phyloP scores from a whole-genome alignment of 805 yeast species.

The Millerozyma miso region DNA sequence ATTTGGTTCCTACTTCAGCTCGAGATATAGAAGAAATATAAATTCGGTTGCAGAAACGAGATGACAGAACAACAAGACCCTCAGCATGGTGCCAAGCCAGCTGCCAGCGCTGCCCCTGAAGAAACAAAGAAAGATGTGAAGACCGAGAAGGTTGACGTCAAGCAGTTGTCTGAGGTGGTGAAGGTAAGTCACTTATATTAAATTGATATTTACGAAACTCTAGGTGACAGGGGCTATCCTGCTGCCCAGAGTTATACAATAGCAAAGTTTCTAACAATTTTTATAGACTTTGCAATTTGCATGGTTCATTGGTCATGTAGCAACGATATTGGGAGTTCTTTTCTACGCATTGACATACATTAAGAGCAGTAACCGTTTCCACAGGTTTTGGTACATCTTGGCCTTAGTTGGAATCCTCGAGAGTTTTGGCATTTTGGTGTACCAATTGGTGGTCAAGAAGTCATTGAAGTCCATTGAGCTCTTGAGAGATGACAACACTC shows the following conservation, averaged over 20 bases:
- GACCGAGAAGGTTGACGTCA: neutral
- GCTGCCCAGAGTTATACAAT: too few species aligned
- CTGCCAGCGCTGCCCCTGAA: conserved; percentile 3
- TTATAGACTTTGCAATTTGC: conserved; percentile 57
- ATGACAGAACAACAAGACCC: neutral
- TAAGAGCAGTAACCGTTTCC: conserved; percentile 19
- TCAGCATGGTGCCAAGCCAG: neutral
- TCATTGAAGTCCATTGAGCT: conserved; percentile 20
- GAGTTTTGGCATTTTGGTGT: conserved; percentile 73
- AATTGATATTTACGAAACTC: too few species aligned
- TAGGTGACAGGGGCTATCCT: too few species aligned
- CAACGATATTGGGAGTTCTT: conserved; percentile 28
- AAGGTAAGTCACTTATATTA: conserved; percentile 11
- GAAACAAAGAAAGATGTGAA: neutral
- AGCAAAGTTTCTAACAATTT: conserved; percentile 10
- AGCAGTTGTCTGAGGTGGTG: conserved; percentile 16
- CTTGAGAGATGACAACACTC: conserved; percentile 58
- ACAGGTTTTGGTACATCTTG: conserved; percentile 47
- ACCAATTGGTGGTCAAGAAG: conserved; percentile 43
- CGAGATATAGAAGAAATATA: neutral
- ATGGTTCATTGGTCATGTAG: conserved; percentile 59
- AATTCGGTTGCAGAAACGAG: neutral
- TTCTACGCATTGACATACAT: conserved; percentile 32
- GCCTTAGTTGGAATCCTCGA: conserved; percentile 61
- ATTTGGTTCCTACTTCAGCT: conserved; percentile 1